Percentiles rank a stretch among this genome's conserved stretches.
These are phyloP conservation scores for Boletus semigastroideus DNA, from an alignment of 1,284 basidiomycete species.

Conservation along the genomic window DNA sequence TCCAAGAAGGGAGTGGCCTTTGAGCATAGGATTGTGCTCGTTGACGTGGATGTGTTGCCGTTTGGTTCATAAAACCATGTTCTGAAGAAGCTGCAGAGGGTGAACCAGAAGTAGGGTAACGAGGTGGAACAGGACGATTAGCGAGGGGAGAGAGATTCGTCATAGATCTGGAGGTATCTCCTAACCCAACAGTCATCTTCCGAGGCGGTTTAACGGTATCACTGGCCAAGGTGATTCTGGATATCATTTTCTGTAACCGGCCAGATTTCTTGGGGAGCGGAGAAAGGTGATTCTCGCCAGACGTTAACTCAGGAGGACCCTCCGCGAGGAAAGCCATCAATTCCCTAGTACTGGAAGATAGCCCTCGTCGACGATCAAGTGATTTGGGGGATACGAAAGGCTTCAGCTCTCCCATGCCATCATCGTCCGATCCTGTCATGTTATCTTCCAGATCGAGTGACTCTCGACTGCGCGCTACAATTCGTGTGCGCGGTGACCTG, in stretches of 20 bases:
- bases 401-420: constrained; percentile 24
- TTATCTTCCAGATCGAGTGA: constrained; percentile 73
- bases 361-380: constrained; percentile 31
- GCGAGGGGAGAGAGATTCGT: constrained; percentile 49
- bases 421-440: constrained; percentile 64
- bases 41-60: constrained; percentile 18
- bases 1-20: constrained; percentile 32
- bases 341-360: constrained; percentile 55
- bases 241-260: constrained; percentile 76
- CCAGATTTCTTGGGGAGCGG: constrained; percentile 53
- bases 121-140: constrained; percentile 57
- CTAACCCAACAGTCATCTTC: constrained; percentile 26
- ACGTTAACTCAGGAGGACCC: constrained; percentile 30
- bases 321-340: constrained; percentile 48
- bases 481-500: constrained; percentile 46
- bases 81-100: constrained; percentile 45
- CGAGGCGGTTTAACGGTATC: constrained; percentile 32
- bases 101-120: constrained; percentile 31
- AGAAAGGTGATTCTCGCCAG: constrained; percentile 36
- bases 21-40: constrained; percentile 31
- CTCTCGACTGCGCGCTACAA: constrained; percentile 56
- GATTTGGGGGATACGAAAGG: constrained; percentile 30
- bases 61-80: constrained; percentile 25
- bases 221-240: constrained; percentile 60
- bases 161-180: constrained; percentile 35